Evolutionary conservation across 805 yeast species (phyloP), one percentile per base, ranked within the genome.

Genomic region (Kuraishia cidri): DNA sequence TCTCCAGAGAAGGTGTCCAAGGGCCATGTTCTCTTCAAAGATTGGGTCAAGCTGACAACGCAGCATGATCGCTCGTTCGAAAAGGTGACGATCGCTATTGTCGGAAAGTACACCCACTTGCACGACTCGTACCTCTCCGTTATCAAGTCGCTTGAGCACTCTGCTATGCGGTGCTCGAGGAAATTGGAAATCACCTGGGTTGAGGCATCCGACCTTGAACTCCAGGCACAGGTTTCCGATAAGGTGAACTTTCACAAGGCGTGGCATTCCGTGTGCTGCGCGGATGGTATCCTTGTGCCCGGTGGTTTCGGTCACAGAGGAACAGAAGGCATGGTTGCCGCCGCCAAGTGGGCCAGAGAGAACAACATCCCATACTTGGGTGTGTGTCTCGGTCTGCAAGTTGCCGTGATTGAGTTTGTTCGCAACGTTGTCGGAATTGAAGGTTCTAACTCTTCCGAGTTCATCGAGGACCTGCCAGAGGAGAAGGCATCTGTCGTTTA

Each of bases 291-390:
- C 42, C 71, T 92, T 38, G 96, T 92, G 37, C 98, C 99, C 25
- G 99, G 99, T 54, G 99, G 99, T 2, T 92, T 92, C 52, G 99
- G 99, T 38, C 62, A 75, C 31, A 80, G 99, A 60, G 99, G 99
- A 62, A 85, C 86, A 38, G 97, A 92, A 63, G 99, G 98, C 48
- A 92, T 92, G 99, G 69, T 92, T 54, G 65, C 84, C 24, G 98
- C 97, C 38, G 94, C 97, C 35, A 81, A 84, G 59, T 92, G 94
- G 81, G 98, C 98, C n/a, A 79, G 99, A 64, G 95, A 82, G 59
- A 86, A 86, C 64, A 73, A 80, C 50, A 73, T 86, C 37, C 99
- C 99, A 32, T 92, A 80, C 61, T 69, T 92, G 51, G 99, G 99
- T 57, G 94, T 92, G 41, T 92, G 99, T 64, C 72, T 92, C 37